These are phyloP conservation scores for Chlamydomonas incerta DNA, from an alignment of 139 green algal genomes.

Conservation along the genomic window DNA sequence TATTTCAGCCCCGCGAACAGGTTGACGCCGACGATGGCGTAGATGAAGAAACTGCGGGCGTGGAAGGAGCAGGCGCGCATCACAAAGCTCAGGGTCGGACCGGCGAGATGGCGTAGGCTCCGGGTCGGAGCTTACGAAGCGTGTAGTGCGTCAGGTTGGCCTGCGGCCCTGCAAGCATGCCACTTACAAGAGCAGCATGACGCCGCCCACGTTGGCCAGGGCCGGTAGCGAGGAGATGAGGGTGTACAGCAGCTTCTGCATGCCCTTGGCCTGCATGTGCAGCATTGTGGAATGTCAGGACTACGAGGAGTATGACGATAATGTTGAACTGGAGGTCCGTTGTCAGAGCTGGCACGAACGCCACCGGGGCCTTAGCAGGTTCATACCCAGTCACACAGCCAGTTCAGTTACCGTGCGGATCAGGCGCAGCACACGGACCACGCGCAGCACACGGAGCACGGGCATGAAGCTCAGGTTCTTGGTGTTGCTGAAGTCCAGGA, in stretches of 20 bases:
- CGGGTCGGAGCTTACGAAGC: too few relatives aligned
- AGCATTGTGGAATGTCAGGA: too few relatives aligned
- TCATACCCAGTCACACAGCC: too few relatives aligned
- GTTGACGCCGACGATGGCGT: conserved; percentile 80
- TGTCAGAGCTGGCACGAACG: too few relatives aligned
- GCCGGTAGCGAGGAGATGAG: conserved; percentile 52
- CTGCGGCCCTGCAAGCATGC: too few relatives aligned
- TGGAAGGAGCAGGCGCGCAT: too few relatives aligned
- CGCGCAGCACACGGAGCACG: conserved; percentile 74
- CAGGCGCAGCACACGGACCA: conserved; percentile 51
- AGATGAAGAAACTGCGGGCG: conserved; percentile 71
- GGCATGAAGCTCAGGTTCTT: conserved; percentile 62
- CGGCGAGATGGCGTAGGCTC: too few relatives aligned
- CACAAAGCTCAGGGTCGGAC: too few relatives aligned
- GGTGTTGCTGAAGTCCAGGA: conserved; percentile 51
- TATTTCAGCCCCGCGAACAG: conserved; percentile 76
- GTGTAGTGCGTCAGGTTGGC: too few relatives aligned
- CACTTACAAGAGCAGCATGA: conserved; percentile 74
- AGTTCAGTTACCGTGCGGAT: conserved; percentile 37
- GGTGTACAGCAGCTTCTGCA: conserved; percentile 58
- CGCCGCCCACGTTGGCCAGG: conserved; percentile 76
- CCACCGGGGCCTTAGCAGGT: too few relatives aligned
- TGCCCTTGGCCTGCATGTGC: conserved; percentile 69
- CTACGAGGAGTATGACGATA: too few relatives aligned
- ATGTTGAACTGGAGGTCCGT: too few relatives aligned